Conservation (phyloP, 31 red algal species). For the Asparagopsis taxiformis region DNA sequence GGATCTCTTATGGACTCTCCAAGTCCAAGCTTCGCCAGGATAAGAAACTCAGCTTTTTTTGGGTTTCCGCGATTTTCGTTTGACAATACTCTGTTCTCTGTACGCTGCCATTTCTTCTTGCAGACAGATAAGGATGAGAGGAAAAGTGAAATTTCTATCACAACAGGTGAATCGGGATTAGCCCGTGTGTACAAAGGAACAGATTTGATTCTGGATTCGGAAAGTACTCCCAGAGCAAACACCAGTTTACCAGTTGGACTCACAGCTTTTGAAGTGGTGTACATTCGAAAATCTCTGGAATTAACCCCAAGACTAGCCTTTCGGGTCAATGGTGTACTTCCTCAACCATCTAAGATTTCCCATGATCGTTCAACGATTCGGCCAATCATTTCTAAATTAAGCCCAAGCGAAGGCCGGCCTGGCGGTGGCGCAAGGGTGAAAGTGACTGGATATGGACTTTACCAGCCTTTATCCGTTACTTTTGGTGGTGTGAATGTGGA, state of each 20-base stretch:
- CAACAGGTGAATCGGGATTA: constrained; percentile 14
- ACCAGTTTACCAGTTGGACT: constrained; percentile 39
- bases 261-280: constrained; percentile 51
- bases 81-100: constrained; percentile 17
- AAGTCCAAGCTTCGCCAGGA: constrained; percentile 30
- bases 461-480: constrained; percentile 23
- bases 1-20: constrained; percentile 5
- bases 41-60: constrained; percentile 12
- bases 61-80: constrained; percentile 56
- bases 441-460: constrained; percentile 59
- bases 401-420: constrained; percentile 8
- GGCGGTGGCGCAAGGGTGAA: constrained; percentile 36
- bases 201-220: constrained; percentile 58
- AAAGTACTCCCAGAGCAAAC: not conserved
- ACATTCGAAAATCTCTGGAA: constrained; percentile 13
- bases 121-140: constrained; percentile 15
- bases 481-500: constrained; percentile 39
- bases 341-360: constrained; percentile 13
- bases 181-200: constrained; percentile 56
- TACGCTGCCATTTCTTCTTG: constrained; percentile 53
- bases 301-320: constrained; percentile 8
- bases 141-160: constrained; percentile 18
- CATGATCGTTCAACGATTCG: constrained; percentile 43
- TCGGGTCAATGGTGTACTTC: constrained; percentile 30
- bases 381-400: constrained; percentile 37